These are phyloP conservation scores for Penstemon eatonii DNA, from an alignment of 257 asterid genomes.

Conservation along the genomic window DNA sequence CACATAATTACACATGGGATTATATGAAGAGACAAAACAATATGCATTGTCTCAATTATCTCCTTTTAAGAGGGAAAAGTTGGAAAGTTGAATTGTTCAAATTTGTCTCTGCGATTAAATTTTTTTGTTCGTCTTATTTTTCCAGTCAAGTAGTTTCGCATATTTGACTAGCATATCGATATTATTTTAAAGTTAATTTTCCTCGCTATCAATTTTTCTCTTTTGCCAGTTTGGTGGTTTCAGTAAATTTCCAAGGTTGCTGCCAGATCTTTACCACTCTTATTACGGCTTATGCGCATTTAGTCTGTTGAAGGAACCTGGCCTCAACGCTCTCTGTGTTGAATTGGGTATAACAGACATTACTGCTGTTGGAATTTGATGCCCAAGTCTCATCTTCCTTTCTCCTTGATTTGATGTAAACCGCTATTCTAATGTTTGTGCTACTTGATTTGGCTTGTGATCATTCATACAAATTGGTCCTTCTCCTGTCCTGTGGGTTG, in stretches of 20 bases:
- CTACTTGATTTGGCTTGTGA: neutral
- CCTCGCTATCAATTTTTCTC: constrained; percentile 10
- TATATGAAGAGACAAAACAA: neutral
- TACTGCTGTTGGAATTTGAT: constrained; percentile 50
- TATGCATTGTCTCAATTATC: neutral
- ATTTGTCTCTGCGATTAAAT: too few species aligned
- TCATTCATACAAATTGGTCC: neutral
- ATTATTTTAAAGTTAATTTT: neutral
- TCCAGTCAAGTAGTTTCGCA: neutral
- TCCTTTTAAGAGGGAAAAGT: neutral
- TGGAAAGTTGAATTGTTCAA: neutral
- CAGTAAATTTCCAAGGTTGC: constrained; percentile 71
- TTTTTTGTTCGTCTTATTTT: neutral
- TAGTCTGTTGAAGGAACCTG: constrained; percentile 77
- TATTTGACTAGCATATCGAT: neutral
- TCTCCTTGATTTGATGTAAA: neutral
- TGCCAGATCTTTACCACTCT: constrained; percentile 91
- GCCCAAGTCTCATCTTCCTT: constrained; percentile 8
- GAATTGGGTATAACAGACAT: constrained; percentile 67
- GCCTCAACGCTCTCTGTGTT: constrained; percentile 50
- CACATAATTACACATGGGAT: neutral
- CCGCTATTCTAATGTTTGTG: neutral
- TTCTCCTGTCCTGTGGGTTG: neutral
- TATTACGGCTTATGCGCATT: constrained; percentile 83
- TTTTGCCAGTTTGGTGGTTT: constrained; percentile 84